A percentile compares a stretch with the other conserved stretches of the same genome.
Conservation (phyloP, 257 asterid species). For the Mentha longifolia region DNA sequence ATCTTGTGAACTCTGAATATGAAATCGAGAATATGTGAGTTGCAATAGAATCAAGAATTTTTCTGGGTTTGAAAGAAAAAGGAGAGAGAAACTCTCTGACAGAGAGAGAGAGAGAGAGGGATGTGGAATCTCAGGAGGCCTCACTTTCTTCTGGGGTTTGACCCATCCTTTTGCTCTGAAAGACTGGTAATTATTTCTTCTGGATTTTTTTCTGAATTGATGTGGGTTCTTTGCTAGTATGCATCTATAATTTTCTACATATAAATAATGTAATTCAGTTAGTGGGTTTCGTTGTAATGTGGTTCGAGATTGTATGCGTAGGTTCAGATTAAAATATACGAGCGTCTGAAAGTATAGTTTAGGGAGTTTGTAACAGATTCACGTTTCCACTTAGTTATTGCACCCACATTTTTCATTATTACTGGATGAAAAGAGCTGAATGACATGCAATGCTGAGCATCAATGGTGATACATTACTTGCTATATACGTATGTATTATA, state of each 20-base stretch:
- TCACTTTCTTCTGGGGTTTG: constrained; percentile 76
- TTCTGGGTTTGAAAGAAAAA: constrained; percentile 13
- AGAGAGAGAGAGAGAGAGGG: constrained; percentile 42
- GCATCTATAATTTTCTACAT: constrained; percentile 13
- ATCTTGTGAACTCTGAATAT: constrained; percentile 17
- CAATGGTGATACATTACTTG: not conserved
- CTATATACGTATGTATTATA: not conserved
- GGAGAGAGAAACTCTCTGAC: constrained; percentile 17
- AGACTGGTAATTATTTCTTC: constrained; percentile 59
- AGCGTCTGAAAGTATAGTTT: not conserved
- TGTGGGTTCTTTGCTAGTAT: constrained; percentile 13
- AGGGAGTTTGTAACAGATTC: not conserved
- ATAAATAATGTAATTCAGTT: not conserved
- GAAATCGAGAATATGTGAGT: constrained; percentile 34
- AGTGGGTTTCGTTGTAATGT: constrained; percentile 29
- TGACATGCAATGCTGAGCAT: constrained; percentile 16
- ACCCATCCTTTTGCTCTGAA: constrained; percentile 63
- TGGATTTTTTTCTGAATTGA: not conserved
- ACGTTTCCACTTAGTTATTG: not conserved
- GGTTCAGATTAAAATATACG: not conserved
- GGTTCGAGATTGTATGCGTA: constrained; percentile 20
- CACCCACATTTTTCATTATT: constrained; percentile 9
- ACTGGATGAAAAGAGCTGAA: constrained; percentile 21
- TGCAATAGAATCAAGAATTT: constrained; percentile 19
- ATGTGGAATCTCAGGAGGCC: constrained; percentile 67